phyloP scores from a whole-genome alignment of 345 rosid genomes.

The Melaleuca alternifolia region DNA sequence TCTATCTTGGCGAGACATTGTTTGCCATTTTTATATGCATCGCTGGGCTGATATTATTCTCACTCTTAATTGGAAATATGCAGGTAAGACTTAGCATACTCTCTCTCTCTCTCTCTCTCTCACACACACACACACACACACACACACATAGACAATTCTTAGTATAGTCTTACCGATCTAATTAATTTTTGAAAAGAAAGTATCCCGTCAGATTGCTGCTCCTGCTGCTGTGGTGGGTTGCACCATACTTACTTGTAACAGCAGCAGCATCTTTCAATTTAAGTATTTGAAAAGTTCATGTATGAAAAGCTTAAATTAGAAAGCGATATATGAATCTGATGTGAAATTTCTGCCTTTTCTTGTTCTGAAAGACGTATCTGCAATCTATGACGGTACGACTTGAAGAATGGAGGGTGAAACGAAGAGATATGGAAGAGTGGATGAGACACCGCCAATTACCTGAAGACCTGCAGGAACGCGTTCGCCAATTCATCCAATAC shows the following conservation, averaged over 20 bases:
- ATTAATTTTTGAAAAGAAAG: neutral
- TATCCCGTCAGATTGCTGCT: neutral
- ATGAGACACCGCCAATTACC: conserved; percentile 95
- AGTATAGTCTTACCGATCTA: neutral
- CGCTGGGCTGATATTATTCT: conserved; percentile 55
- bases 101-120: neutral
- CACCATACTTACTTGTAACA: neutral
- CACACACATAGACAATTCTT: neutral
- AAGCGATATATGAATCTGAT: neutral
- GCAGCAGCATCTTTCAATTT: neutral
- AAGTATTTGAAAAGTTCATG: neutral
- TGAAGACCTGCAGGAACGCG: conserved; percentile 62
- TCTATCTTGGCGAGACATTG: conserved; percentile 58
- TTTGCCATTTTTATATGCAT: conserved; percentile 64
- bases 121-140: neutral
- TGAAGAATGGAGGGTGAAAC: conserved; percentile 85
- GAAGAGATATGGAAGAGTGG: conserved; percentile 94
- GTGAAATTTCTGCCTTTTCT: neutral
- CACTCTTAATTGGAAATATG: conserved; percentile 90
- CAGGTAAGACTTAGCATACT: conserved; percentile 38
- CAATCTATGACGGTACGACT: conserved; percentile 77
- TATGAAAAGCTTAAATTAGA: neutral
- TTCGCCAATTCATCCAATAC: conserved; percentile 64
- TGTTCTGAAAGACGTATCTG: conserved; percentile 52
- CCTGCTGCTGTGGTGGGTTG: neutral